Base-by-base conservation (phyloP, 768 basidiomycete genomes). In the Boletellus ananiceps region DNA sequence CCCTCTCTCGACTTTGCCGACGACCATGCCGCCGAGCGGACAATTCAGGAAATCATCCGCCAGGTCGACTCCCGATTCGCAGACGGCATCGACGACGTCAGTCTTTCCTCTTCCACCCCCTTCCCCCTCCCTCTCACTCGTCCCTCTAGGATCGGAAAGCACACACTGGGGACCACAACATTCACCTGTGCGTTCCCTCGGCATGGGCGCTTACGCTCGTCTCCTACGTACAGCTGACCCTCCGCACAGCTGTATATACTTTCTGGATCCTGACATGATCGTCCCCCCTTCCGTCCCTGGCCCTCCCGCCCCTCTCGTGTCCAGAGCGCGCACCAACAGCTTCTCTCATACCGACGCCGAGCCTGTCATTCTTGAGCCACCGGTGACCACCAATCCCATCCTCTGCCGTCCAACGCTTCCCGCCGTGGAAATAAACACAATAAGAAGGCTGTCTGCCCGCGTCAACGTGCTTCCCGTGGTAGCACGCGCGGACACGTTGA, bases 391-490 rank as follows among this genome's bases (percentile, higher is more conserved):
- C 46, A 84, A 85, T 68, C 84, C 86, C 47, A 73, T 80, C 57
- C 75, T 83, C 40, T 80, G 78, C 54, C 78, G 83, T 47, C 80
- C 85, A 40, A 79, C 83, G 39, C 76, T 90, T 44, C 86, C 87
- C 44, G 62, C 75, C 33, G 70, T 77, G 37, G 89, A 93, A 71
- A 84, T 92, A 61, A 74, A 74, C 57, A 82, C 84, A 53, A 90
- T 93, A 65, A 82, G 86, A 60, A 81, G 84, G 37, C 73, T 93
- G 59, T 88, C 89, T 52, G 76, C 78, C 51, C 80, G 89, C 56
- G 88, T 90, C 65, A 92, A 93, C 67, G 88, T 93, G 51, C 83
- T 93, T 56, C 90, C 90, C 53, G 86, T 93, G 60, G 79, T 93
- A 55, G 83, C 88, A 54, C 79, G 84, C 52, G 87, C 88, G 23